These are phyloP conservation scores for Mycosarcoma mackinlayi DNA, from an alignment of 1,284 basidiomycete species.

Conservation along the genomic window DNA sequence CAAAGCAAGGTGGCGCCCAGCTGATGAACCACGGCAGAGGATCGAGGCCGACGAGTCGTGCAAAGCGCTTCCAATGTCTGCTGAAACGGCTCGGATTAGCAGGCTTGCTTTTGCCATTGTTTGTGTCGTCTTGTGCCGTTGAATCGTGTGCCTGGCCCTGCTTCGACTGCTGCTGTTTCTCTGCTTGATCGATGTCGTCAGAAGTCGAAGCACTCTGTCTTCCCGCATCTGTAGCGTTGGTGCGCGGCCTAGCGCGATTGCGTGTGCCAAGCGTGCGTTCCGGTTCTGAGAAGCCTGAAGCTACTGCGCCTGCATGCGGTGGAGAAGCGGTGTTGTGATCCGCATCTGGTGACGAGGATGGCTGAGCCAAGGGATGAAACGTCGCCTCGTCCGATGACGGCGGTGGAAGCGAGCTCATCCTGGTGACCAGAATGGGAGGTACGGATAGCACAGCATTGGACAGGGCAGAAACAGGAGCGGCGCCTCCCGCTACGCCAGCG, in stretches of 20 bases:
- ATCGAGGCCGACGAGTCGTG: constrained; percentile 23
- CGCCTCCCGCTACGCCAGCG: not conserved
- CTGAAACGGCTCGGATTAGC: not conserved
- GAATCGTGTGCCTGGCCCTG: not conserved
- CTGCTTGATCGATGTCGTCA: constrained; percentile 21
- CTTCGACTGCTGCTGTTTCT: constrained; percentile 9
- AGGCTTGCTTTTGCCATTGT: constrained; percentile 33
- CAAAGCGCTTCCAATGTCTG: constrained; percentile 18
- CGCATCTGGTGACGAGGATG: not conserved
- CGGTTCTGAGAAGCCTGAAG: too few species aligned
- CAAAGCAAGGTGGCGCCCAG: constrained; percentile 45
- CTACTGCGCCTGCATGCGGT: not conserved
- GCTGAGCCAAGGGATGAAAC: constrained; percentile 4
- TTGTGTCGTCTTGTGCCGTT: constrained; percentile 3
- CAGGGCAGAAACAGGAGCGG: not conserved
- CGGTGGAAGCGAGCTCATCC: not conserved
- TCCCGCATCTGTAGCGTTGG: not conserved
- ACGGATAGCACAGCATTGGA: constrained; percentile 2
- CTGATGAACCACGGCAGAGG: constrained; percentile 37
- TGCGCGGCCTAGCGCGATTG: constrained; percentile 11
- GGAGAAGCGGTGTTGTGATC: constrained; percentile 3
- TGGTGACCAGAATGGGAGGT: constrained; percentile 24
- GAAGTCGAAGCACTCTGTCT: constrained; percentile 1
- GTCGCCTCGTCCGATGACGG: not conserved
- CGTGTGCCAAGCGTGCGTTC: constrained; percentile 2